phyloP scores from a whole-genome alignment of 179 eudicot genomes.

The Pouteria campechiana region DNA sequence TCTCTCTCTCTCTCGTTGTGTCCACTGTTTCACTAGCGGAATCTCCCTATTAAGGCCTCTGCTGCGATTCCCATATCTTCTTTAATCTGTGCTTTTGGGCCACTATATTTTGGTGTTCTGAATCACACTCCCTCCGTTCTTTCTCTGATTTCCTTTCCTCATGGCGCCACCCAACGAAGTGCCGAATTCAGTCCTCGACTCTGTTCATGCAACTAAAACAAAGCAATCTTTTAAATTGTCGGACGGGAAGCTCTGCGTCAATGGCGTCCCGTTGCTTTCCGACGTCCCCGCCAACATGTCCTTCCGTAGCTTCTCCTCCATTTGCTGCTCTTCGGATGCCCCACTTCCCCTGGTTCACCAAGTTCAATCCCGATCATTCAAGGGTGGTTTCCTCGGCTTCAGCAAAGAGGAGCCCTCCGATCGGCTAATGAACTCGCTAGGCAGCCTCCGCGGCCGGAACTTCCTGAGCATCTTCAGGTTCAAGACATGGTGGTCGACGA shows the following conservation, averaged over 20 bases:
- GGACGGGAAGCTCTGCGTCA: slow-evolving; percentile 29
- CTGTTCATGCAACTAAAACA: too few relatives aligned
- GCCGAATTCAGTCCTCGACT: too few relatives aligned
- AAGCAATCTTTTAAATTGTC: slow-evolving; percentile 19
- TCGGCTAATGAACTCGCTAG: slow-evolving; percentile 33
- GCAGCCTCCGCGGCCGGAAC: slow-evolving; percentile 28
- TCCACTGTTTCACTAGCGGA: too few relatives aligned
- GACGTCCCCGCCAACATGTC: slow-evolving; percentile 40
- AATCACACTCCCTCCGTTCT: too few relatives aligned
- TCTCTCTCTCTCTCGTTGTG: too few relatives aligned
- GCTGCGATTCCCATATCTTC: too few relatives aligned
- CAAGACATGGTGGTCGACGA: slow-evolving; percentile 79
- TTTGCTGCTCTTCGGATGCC: slow-evolving; percentile 32
- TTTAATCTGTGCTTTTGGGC: too few relatives aligned
- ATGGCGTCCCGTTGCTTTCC: slow-evolving; percentile 28
- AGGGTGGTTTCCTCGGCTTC: slow-evolving; percentile 56
- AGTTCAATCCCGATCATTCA: slow-evolving; percentile 24
- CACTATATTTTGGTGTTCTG: too few relatives aligned
- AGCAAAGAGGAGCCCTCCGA: slow-evolving; percentile 21
- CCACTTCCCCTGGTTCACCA: slow-evolving; percentile 29
- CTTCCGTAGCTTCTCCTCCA: slow-evolving; percentile 31
- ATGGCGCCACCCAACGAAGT: too few relatives aligned
- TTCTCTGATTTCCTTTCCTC: too few relatives aligned
- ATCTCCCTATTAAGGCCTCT: too few relatives aligned
- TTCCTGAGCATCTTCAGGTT: slow-evolving; percentile 63